Evolutionary conservation across 345 rosid species (phyloP).

Genomic region (Kernera saxatilis): DNA sequence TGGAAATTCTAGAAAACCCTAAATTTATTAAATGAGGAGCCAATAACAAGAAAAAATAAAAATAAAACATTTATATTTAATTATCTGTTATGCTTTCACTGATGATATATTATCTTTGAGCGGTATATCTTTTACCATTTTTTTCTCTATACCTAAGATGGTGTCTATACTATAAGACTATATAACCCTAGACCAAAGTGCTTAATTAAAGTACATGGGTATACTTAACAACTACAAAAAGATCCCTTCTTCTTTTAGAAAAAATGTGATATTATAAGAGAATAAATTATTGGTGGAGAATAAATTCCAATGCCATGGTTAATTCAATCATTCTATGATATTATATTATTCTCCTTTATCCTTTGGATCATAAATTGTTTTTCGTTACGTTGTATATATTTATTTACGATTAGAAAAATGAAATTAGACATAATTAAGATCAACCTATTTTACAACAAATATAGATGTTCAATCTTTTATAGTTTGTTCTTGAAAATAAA

Average conservation of each 20-base stretch:
- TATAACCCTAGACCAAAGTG: conserved; percentile 32
- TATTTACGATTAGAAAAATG: background rate
- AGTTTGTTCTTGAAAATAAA: background rate
- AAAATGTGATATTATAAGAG: conserved; percentile 8
- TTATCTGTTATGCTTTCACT: conserved; percentile 1
- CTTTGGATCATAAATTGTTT: background rate
- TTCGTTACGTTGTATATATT: background rate
- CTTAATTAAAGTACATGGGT: conserved; percentile 8
- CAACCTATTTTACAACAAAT: background rate
- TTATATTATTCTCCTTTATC: background rate
- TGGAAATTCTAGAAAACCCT: conserved; percentile 40
- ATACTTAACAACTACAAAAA: too few species aligned
- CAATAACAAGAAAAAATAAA: background rate
- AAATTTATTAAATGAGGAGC: conserved; percentile 29
- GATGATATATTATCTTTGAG: background rate
- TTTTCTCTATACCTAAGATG: conserved; percentile 3
- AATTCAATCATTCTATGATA: conserved; percentile 14
- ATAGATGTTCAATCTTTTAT: background rate
- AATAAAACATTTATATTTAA: too few species aligned
- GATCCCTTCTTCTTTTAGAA: conserved; percentile 70
- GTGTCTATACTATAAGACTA: too few species aligned
- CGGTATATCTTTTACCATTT: background rate
- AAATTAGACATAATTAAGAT: background rate
- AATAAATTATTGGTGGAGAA: conserved; percentile 25
- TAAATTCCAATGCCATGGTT: conserved; percentile 32